Evolutionary conservation across 225 moss, liverwort and hornwort species (phyloP), one percentile per base, ranked within the genome.

Genomic region (Antitrichia curtipendula): DNA sequence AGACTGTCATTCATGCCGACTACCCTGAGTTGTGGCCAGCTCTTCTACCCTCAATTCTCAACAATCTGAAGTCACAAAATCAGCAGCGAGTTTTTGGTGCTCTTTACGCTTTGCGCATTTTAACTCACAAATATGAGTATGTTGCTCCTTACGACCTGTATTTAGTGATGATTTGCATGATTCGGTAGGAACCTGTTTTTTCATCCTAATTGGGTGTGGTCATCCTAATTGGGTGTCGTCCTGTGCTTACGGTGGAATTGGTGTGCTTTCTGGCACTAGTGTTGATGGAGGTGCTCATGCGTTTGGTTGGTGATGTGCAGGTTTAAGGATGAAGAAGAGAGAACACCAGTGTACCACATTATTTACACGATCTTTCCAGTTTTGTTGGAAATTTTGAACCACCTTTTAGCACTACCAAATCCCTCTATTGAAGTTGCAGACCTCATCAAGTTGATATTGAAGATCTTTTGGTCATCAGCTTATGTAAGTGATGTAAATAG

Each of bases 381-480:
- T 78, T 89, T 99, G 60, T 90, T 99, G 89, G 96, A 96, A 86
- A 99, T 99, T 87, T 91, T 99, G 90, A 96, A 96, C 84, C 95
- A 97, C 88, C 96, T 99, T 32, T 86, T 99, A 70, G 94, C 93
- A 64, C 91, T 95, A 32, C 95, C 91, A 64, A 95, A 93, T 89
- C 96, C 97, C 5, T 61, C 97, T 82, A 80, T 96, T 45, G 99
- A 97, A 82, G 94, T 99, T 90, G 95, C 99, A 49, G 99, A 99
- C 89, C 91, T 99, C 78, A 96, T 99, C 94, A 99, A 99, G 97
- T 94, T 99, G 80, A 99, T 97, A 87, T 95, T 96, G 94, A 99
- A 99, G 91, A 99, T 99, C 72, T 99, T 99, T 92, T 99, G 99
- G 99, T 99, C 99, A 56, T 99, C 99, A 88, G 93, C 97, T 68